These are phyloP conservation scores for Cinchona pubescens DNA, from an alignment of 257 asterid species.

Conservation along the genomic window DNA sequence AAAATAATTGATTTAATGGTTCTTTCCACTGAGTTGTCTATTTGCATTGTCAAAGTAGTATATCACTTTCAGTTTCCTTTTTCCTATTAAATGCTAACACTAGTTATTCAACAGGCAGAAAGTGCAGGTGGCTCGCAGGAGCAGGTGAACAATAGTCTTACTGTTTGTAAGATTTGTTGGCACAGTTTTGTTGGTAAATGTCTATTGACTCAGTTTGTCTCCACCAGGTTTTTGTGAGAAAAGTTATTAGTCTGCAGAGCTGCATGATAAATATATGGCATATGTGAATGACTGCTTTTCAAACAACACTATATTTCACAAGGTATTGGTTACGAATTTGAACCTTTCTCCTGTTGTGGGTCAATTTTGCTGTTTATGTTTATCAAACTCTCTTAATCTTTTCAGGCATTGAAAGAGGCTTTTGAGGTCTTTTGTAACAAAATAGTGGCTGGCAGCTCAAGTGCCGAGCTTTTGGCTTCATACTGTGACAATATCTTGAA, in stretches of 20 bases:
- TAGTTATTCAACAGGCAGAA: constrained; percentile 37
- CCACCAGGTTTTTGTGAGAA: constrained; percentile 42
- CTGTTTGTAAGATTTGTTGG: neutral
- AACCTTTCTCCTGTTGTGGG: neutral
- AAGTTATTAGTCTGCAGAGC: constrained; percentile 47
- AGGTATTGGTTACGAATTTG: constrained; percentile 26
- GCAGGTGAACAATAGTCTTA: constrained; percentile 27
- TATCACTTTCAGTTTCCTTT: neutral
- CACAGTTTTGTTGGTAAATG: neutral
- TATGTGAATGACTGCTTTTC: constrained; percentile 42
- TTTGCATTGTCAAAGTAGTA: neutral
- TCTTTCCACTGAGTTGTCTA: neutral
- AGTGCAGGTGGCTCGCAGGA: constrained; percentile 39
- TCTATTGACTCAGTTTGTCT: neutral
- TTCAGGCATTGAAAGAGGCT: constrained; percentile 53
- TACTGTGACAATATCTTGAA: constrained; percentile 52
- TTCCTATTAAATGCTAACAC: constrained; percentile 10
- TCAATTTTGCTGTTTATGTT: neutral
- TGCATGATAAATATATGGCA: constrained; percentile 43
- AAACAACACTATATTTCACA: constrained; percentile 42
- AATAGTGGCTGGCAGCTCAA: constrained; percentile 36
- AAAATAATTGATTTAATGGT: neutral
- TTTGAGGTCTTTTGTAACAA: constrained; percentile 58
- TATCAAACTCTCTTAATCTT: neutral
- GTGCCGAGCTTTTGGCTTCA: constrained; percentile 48